A percentile compares a stretch with the other conserved stretches of the same genome.
phyloP scores from a whole-genome alignment of 169 alveolate genomes.

The Babesia gibsoni region DNA sequence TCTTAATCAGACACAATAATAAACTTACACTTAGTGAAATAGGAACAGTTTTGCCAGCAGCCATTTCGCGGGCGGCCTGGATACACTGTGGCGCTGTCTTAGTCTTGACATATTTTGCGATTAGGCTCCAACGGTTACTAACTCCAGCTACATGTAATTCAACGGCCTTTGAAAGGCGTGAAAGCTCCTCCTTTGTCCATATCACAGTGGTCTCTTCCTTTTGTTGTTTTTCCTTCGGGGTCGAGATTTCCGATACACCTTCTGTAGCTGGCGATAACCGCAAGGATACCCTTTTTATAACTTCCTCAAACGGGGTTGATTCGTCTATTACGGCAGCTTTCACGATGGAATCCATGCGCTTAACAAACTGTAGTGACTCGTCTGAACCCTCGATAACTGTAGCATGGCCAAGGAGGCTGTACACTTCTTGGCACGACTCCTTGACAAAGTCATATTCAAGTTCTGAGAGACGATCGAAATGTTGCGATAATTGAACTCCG shows the following conservation, averaged over 20 bases:
- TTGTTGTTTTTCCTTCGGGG: background rate
- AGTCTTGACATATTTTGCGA: conserved; percentile 82
- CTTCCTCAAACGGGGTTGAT: background rate
- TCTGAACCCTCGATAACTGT: conserved; percentile 17
- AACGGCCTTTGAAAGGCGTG: conserved; percentile 84
- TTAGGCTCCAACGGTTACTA: conserved; percentile 87
- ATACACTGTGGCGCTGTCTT: conserved; percentile 84
- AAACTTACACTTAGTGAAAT: background rate
- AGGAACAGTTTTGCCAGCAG: background rate
- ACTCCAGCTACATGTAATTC: conserved; percentile 88
- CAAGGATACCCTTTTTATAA: background rate
- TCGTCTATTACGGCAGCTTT: conserved; percentile 16
- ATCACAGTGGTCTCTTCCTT: conserved; percentile 33
- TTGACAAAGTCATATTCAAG: conserved; percentile 37
- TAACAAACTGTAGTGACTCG: conserved; percentile 47
- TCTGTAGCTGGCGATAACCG: background rate
- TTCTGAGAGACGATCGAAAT: conserved; percentile 46
- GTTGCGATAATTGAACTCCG: conserved; percentile 28
- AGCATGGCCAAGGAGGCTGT: conserved; percentile 29
- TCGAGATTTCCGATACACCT: conserved; percentile 2
- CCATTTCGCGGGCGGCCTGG: conserved; percentile 82
- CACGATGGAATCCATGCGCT: conserved; percentile 34
- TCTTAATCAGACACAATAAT: background rate
- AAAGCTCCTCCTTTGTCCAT: conserved; percentile 88
- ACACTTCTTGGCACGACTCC: conserved; percentile 26